These are phyloP conservation scores for Aspergillus campestris DNA, from an alignment of 495 filamentous ascomycete species.

Conservation along the genomic window DNA sequence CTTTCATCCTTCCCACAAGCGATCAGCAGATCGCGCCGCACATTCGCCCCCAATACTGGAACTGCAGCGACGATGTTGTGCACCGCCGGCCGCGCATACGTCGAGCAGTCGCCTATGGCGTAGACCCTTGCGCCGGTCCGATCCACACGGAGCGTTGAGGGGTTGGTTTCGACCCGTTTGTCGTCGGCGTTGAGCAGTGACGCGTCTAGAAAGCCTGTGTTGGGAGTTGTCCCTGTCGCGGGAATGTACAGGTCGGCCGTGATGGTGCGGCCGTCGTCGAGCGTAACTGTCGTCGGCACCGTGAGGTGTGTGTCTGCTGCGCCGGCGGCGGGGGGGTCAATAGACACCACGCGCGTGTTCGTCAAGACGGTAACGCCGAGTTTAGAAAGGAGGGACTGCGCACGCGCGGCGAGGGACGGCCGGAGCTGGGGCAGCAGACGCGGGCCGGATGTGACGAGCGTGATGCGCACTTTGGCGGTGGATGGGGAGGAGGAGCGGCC, in stretches of 20 bases:
- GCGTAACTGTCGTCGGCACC: slow-evolving; percentile 18
- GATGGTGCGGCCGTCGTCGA: slow-evolving; percentile 28
- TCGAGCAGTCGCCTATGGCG: slow-evolving; percentile 34
- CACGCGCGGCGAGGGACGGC: slow-evolving; percentile 23
- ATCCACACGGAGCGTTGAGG: slow-evolving; percentile 38
- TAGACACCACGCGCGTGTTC: slow-evolving; percentile 16
- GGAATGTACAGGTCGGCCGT: slow-evolving; percentile 42
- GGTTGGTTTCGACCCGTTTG: slow-evolving; percentile 32
- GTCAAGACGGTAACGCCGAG: slow-evolving; percentile 39
- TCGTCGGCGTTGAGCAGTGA: slow-evolving; percentile 24
- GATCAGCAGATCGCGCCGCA: slow-evolving; percentile 32
- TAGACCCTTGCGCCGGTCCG: slow-evolving; percentile 40
- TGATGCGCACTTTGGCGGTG: slow-evolving; percentile 35
- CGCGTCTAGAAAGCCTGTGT: slow-evolving; percentile 32
- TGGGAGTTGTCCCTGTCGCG: slow-evolving; percentile 36
- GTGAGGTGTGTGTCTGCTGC: slow-evolving; percentile 12
- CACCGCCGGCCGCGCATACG: slow-evolving; percentile 24
- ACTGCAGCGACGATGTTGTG: slow-evolving; percentile 29
- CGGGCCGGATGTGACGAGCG: slow-evolving; percentile 28
- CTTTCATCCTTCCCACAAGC: slow-evolving; percentile 2
- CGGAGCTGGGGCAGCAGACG: slow-evolving; percentile 40
- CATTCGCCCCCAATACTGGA: slow-evolving; percentile 35
- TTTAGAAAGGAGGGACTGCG: slow-evolving; percentile 32
- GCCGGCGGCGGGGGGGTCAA: slow-evolving; percentile 14
- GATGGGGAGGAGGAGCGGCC: slow-evolving; percentile 19